Base-by-base conservation (phyloP, 2,329 filamentous ascomycete species). In the Penicillium sp. region DNA sequence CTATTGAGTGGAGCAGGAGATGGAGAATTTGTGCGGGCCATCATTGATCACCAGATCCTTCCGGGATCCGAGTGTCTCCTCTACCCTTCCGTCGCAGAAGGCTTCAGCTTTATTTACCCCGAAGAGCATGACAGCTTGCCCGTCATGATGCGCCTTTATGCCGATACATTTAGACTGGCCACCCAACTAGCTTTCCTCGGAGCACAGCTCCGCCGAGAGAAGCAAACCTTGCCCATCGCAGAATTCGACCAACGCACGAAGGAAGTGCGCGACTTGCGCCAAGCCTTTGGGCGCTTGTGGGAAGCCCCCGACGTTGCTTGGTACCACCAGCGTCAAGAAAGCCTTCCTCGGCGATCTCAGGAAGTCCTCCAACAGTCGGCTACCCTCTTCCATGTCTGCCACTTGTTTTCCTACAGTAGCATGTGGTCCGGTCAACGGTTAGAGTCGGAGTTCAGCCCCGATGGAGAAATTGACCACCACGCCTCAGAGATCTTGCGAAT, bases 331-430 rank as follows among this genome's bases (percentile, higher is more conserved):
- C 69, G 74, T 21, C 70, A 74, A 52, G 65, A 76, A 14, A 65
- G 54, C 26, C 67, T 80, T 8, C 74, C 75, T 1, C 65, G 64
- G n/a, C 68, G 68, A 19, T 68, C 69, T 51, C 71, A 64, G 64
- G 69, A 68, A 54, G 62, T 76, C 50, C 74, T 81, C 56, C 77
- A 82, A 53, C 77, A 65, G 65, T 62, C 64, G 47, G 52, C 59
- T 55, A 78, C 81, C 9, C 73, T 84, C 13, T 83, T 81, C 67
- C 79, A 82, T 60, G 74, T 74, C 21, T 78, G 76, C 44, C 73
- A 81, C 19, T 75, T 85, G 50, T 84, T 83, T 65, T 77, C 78
- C n/a, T 78, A 80, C 54, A 83, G 80, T 5, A 81, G 78, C 62
- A 80, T 85, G 76, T 84, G 78, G 73, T 75, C 78, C 3, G 70